phyloP scores from a whole-genome alignment of 352 stramenopile species.

The Globisporangium cystogenes region DNA sequence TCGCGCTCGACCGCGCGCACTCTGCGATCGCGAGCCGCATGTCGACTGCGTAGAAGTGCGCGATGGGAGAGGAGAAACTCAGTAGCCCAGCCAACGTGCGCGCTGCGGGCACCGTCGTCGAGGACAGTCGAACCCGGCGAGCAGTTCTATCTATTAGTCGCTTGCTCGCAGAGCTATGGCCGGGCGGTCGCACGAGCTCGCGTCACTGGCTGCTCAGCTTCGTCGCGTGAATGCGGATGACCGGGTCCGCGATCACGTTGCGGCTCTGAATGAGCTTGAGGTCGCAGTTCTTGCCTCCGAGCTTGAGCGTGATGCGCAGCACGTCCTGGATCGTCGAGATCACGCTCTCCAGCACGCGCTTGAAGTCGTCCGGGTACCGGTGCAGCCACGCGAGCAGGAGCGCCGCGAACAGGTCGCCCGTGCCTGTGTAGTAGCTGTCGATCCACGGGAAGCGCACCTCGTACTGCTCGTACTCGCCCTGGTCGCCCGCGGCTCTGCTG shows the following conservation, averaged over 20 bases:
- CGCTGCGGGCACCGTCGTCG: neutral
- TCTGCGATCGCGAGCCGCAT: constrained; percentile 36
- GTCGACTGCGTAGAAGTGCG: constrained; percentile 1
- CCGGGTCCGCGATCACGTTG: constrained; percentile 58
- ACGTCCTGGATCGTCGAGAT: constrained; percentile 80
- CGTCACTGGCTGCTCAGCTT: constrained; percentile 22
- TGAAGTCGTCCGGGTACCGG: constrained; percentile 52
- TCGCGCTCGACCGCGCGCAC: constrained; percentile 45
- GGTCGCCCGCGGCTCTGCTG: constrained; percentile 29
- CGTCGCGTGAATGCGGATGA: constrained; percentile 39
- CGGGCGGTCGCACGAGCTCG: neutral
- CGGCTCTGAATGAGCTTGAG: constrained; percentile 83
- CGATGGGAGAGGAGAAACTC: neutral
- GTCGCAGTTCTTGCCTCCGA: constrained; percentile 66
- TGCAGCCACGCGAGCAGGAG: constrained; percentile 80
- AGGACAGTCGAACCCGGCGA: constrained; percentile 2
- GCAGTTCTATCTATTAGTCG: constrained; percentile 26
- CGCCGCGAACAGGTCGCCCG: constrained; percentile 76
- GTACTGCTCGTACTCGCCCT: constrained; percentile 54
- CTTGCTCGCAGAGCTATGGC: neutral
- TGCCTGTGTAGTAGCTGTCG: constrained; percentile 81
- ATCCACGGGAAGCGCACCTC: constrained; percentile 76
- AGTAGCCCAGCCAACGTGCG: neutral
- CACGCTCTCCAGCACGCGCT: constrained; percentile 65
- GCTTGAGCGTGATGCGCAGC: constrained; percentile 53